Percentiles rank a stretch among this genome's conserved stretches.
Evolutionary conservation across 805 yeast species (phyloP).

Genomic region (Kregervanrija fluxuum): DNA sequence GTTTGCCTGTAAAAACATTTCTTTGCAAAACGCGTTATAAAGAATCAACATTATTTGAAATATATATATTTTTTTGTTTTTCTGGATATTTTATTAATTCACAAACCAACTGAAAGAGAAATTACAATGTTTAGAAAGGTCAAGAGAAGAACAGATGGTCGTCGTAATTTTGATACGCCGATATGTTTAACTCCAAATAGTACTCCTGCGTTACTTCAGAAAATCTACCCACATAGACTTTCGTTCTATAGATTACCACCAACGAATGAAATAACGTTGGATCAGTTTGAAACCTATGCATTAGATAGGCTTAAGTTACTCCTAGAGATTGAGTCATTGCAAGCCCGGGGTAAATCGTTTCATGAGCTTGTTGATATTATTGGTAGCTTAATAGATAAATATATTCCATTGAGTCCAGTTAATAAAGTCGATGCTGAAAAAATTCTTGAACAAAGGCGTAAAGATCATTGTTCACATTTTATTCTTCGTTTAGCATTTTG

Average conservation of each 20-base stretch:
- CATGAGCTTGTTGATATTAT: constrained; percentile 61
- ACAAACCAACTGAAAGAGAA: background rate
- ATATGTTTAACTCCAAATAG: constrained; percentile 9
- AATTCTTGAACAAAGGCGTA: constrained; percentile 55
- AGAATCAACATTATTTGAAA: too few relatives aligned
- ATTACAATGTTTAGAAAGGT: constrained; percentile 62
- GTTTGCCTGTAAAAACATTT: too few relatives aligned
- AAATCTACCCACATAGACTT: constrained; percentile 50
- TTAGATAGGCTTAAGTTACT: constrained; percentile 80
- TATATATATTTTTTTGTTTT: background rate
- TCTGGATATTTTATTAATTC: background rate
- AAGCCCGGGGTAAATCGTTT: constrained; percentile 52
- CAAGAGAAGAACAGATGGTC: constrained; percentile 68
- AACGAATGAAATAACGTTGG: constrained; percentile 76
- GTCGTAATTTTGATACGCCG: constrained; percentile 50
- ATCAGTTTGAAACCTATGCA: constrained; percentile 94
- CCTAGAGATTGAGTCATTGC: constrained; percentile 74
- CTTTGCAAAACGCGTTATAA: too few relatives aligned
- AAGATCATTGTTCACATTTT: constrained; percentile 90
- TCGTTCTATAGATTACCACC: constrained; percentile 78
- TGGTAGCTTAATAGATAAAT: constrained; percentile 56
- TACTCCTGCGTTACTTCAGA: constrained; percentile 2
- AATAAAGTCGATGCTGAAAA: constrained; percentile 30
- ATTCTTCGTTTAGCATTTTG: constrained; percentile 87
- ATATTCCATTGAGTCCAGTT: constrained; percentile 55